Base-by-base conservation (phyloP, 139 green algal genomes). In the Chlamydomonas schloesseri region DNA sequence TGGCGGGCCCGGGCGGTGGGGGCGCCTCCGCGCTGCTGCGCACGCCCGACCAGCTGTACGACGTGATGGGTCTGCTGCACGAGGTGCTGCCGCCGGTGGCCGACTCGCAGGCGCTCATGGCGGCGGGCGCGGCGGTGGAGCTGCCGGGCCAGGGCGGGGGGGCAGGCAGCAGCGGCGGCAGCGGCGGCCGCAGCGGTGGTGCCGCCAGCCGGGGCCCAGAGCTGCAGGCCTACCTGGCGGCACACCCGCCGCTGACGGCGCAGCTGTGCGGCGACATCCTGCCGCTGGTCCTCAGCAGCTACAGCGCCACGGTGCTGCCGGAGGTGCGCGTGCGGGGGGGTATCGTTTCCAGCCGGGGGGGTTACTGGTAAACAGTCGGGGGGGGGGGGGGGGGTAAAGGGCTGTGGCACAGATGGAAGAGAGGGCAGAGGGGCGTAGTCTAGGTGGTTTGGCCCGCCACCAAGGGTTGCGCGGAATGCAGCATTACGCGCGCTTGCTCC, bases 31-130 rank as follows among this genome's bases (percentile, higher is more conserved):
- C 89, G 6, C 86, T 93, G 71, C 91, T 98, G 81, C 91, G 94
- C 29, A 95, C 96, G 0, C 82, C 91, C 13, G 95, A 96, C 62
- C 96, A 99, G 91, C 90, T 99, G 82, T 87, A 92, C 24, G 94
- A 98, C 80, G 95, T 99, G 18, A 68, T 99, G 50, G 88, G 81
- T 1, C 92, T 99, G 55, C 82, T 92, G 1, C 70, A 88, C 28
- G 88, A 95, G 75, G 91, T 99, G 82, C 90, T 99, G 87, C 97
- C 97, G 11, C 75, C 92, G 17, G 71, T 98, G 33, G 91, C 93
- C 3, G 94, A 97, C 37, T 90, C 94, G 6, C 72, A 89, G 10
- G 75, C 88, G 11, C 88, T 90, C 33, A 60, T 96, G 65, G 57
- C 93, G n/a, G 60, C 74, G 4, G 57, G 64, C 13, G 65, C 71